Base-by-base conservation (phyloP, 1,139 yeast species). In the Pichia sp. region DNA sequence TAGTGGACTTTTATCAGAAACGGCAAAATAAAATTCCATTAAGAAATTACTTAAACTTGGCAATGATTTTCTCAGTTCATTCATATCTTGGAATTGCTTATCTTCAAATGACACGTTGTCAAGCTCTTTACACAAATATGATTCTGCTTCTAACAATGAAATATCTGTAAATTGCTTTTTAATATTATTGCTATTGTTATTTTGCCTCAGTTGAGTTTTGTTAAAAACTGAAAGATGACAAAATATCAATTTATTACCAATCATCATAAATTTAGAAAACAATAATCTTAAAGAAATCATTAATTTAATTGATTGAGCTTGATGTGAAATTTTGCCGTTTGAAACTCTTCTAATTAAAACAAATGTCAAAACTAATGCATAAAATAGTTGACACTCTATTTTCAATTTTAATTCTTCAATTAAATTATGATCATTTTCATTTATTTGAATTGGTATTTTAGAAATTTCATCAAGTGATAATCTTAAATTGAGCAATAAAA, bases 41-140 rank as follows among this genome's bases (percentile, higher is more conserved):
- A 52, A 33, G 23, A 40, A 33, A 25, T 49, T 49, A 29, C 43
- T 43, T 8, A 53, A 35, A 11, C 37, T 22, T 21, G 36, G 35
- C 5, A 41, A 13, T 5, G 34, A 27, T 9, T n/a, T 27, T 32
- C 33, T 41, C 13, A 38, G 30, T n/a, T 6, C 14, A 9, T 3
- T 31, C 37, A 40, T 40, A 11, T 14, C 27, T 10, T 18, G 3
- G 23, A 15, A 37, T 4, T 27, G 31, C 4, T 8, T 3, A 32
- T 43, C 47, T 9, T 35, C 15, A 7, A 23, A 7, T 4, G 22
- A 10, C 6, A 40, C 25, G 5, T 18, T 13, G 22, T 43, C 39
- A 11, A 43, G 10, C 5, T 32, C 42, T 14, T 15, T 28, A 11
- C n/a, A 14, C 5, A 43, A 9, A 31, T 29, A 37, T 8, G 16